Percentiles rank a stretch among this genome's conserved stretches.
phyloP scores from a whole-genome alignment of 2,329 filamentous ascomycete species.

The Phyllosticta ampelicida region DNA sequence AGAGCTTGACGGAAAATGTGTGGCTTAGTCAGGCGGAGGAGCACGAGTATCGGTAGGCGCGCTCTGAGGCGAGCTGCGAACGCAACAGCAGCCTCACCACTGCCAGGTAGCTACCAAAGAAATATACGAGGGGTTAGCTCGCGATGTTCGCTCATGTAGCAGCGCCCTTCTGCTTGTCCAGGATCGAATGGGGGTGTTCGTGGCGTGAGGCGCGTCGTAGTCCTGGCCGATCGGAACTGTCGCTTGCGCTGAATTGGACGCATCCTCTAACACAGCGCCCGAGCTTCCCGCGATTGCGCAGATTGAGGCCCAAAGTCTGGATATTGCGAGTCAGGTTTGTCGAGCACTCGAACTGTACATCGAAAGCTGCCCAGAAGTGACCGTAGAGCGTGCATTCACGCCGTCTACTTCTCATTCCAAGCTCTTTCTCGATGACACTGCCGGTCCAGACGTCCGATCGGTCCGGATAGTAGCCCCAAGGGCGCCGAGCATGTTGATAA shows the following conservation, averaged over 20 bases:
- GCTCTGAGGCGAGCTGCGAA: background rate
- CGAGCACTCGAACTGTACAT: background rate
- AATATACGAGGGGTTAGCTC: background rate
- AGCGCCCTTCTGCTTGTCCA: background rate
- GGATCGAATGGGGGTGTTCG: background rate
- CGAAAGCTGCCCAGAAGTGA: background rate
- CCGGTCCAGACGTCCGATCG: background rate
- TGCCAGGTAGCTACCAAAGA: background rate
- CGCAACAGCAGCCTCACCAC: background rate
- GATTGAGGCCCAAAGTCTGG: background rate
- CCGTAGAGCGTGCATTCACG: background rate
- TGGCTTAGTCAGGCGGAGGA: slow-evolving; percentile 4
- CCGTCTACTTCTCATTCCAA: background rate
- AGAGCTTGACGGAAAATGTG: slow-evolving; percentile 11
- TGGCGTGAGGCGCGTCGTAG: background rate
- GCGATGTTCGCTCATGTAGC: background rate
- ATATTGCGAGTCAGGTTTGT: background rate
- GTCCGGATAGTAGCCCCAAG: background rate
- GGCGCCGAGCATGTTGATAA: background rate
- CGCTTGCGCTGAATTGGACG: background rate
- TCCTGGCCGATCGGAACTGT: background rate
- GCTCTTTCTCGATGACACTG: background rate
- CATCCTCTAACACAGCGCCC: background rate
- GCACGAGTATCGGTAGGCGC: background rate
- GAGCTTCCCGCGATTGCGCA: background rate